phyloP scores from a whole-genome alignment of 495 filamentous ascomycete species.

The Niebla homalea region DNA sequence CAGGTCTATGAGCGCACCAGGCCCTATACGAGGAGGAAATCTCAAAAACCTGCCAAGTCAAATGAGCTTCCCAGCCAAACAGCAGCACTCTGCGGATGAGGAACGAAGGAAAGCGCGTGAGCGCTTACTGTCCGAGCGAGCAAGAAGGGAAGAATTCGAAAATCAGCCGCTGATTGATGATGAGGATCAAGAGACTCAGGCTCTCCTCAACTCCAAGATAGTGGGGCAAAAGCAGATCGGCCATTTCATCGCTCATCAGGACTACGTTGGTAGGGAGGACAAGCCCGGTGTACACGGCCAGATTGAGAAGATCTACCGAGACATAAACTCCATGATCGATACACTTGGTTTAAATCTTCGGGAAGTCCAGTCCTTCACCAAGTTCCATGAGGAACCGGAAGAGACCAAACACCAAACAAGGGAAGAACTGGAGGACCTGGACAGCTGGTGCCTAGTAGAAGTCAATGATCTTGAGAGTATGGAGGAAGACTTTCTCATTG shows the following conservation, averaged over 20 bases:
- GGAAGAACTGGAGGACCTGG: constrained; percentile 46
- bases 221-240: constrained; percentile 41
- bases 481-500: constrained; percentile 38
- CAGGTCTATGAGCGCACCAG: constrained; percentile 46
- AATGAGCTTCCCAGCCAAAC: constrained; percentile 9
- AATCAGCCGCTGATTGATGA: constrained; percentile 38
- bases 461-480: constrained; percentile 47
- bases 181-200: constrained; percentile 48
- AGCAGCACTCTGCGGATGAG: constrained; percentile 25
- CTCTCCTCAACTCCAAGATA: constrained; percentile 39
- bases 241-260: constrained; percentile 53
- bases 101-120: constrained; percentile 22
- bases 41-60: constrained; percentile 15
- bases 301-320: constrained; percentile 77
- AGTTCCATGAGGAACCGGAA: constrained; percentile 42
- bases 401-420: constrained; percentile 35
- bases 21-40: constrained; percentile 24
- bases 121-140: constrained; percentile 21
- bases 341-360: constrained; percentile 79
- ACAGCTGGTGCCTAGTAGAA: constrained; percentile 60
- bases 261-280: constrained; percentile 48
- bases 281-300: constrained; percentile 55
- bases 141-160: constrained; percentile 19
- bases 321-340: constrained; percentile 95
- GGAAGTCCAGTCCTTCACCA: constrained; percentile 56